phyloP scores from a whole-genome alignment of 1,284 basidiomycete species.

The Ceratobasidium sp. region DNA sequence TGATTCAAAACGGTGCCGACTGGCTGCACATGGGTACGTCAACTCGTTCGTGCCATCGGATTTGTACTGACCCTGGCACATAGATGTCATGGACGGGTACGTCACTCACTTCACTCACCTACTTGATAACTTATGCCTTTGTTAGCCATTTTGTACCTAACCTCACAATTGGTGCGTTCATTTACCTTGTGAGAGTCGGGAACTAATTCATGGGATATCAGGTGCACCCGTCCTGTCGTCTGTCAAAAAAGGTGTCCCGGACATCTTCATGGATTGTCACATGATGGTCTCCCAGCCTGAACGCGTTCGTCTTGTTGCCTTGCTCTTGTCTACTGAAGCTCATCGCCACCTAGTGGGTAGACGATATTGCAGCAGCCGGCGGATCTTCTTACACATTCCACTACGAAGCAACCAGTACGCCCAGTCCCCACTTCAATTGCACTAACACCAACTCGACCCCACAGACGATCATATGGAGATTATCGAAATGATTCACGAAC shows the following conservation, averaged over 20 bases:
- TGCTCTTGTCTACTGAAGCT: not conserved
- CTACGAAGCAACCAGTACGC: conserved; percentile 88
- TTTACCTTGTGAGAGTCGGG: not conserved
- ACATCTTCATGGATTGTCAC: conserved; percentile 99
- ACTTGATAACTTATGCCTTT: not conserved
- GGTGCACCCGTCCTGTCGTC: conserved; percentile 88
- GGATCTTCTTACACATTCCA: conserved; percentile 97
- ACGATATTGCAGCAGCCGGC: conserved; percentile 93
- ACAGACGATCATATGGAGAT: conserved; percentile 74
- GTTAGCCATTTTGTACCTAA: conserved; percentile 96
- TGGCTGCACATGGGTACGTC: conserved; percentile 94
- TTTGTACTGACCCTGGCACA: conserved; percentile 15
- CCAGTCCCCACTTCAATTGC: not conserved
- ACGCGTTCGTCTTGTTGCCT: conserved; percentile 62
- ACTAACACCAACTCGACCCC: conserved; percentile 22
- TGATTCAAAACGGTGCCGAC: conserved; percentile 89
- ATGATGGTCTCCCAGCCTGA: conserved; percentile 99
- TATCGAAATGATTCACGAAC: conserved; percentile 74
- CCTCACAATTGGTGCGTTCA: conserved; percentile 82
- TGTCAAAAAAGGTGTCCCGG: conserved; percentile 87
- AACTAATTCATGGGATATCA: conserved; percentile 49
- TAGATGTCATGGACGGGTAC: conserved; percentile 97
- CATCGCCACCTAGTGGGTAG: conserved; percentile 76
- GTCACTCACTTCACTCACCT: conserved; percentile 9
- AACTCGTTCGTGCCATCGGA: conserved; percentile 38